Evolutionary conservation across 2,329 filamentous ascomycete species (phyloP).

Genomic region (Neonectria punicea): DNA sequence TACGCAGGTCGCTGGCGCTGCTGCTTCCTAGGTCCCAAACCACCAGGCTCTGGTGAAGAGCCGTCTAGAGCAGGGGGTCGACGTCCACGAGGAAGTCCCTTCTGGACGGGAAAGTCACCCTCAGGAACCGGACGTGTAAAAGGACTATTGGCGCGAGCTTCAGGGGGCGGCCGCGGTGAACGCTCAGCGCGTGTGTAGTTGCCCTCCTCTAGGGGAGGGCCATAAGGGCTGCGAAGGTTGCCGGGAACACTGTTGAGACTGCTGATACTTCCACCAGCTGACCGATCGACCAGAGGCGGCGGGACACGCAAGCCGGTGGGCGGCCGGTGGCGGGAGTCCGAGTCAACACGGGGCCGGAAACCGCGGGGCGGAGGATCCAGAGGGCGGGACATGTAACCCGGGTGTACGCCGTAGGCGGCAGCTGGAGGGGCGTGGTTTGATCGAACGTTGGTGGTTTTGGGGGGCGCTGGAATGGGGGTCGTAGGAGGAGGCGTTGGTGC

Average conservation of each 20-base stretch:
- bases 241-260: conserved; percentile 9
- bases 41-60: conserved; percentile 10
- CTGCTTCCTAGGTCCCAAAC: conserved; percentile 36
- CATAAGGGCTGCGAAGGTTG: conserved; percentile 37
- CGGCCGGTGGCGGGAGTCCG: conserved; percentile 37
- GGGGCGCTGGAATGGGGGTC: conserved; percentile 18
- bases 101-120: conserved; percentile 48
- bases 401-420: conserved; percentile 8
- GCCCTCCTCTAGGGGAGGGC: conserved; percentile 34
- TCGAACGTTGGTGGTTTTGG: conserved; percentile 26
- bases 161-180: conserved; percentile 24
- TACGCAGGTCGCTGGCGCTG: conserved; percentile 38
- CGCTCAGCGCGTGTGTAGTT: conserved; percentile 33
- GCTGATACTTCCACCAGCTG: conserved; percentile 18
- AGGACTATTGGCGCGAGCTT: conserved; percentile 41
- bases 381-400: conserved; percentile 36
- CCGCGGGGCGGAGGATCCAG: conserved; percentile 41
- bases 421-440: conserved; percentile 20
- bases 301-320: conserved; percentile 34
- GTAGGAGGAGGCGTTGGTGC: conserved; percentile 19
- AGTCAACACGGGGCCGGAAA: conserved; percentile 41
- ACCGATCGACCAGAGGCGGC: conserved; percentile 31
- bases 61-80: conserved; percentile 30
- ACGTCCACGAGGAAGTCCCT: conserved; percentile 51
- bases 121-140: conserved; percentile 43